These are phyloP conservation scores for Ganoderma sp. DNA, from an alignment of 1,284 basidiomycete genomes.

Conservation along the genomic window DNA sequence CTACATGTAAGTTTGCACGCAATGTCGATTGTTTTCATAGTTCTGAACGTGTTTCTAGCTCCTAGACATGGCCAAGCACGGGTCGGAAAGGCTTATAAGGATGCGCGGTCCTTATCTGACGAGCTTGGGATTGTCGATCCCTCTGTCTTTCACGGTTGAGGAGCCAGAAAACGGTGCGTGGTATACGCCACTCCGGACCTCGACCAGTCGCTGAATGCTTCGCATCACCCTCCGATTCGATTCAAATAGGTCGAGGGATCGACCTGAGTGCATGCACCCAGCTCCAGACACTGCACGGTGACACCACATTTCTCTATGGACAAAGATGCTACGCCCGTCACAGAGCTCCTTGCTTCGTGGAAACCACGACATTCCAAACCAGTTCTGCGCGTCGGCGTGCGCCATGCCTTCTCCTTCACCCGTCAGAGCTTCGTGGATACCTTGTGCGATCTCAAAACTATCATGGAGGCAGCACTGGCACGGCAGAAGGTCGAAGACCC, in stretches of 20 bases:
- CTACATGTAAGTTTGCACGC: background rate
- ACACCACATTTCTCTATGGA: background rate
- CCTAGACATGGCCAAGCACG: background rate
- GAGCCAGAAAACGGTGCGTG: background rate
- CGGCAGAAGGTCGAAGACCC: no score
- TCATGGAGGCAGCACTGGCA: background rate
- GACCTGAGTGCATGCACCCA: background rate
- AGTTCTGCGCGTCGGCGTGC: background rate
- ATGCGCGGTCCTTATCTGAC: background rate
- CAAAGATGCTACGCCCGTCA: background rate
- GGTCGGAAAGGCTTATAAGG: background rate
- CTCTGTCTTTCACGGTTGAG: background rate
- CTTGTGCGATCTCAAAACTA: background rate
- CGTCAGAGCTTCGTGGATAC: background rate
- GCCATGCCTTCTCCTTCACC: background rate
- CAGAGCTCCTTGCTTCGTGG: background rate
- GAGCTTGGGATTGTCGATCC: background rate
- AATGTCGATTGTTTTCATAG: background rate
- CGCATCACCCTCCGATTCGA: background rate
- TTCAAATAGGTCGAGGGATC: background rate
- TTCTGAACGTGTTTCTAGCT: background rate
- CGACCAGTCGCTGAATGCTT: background rate
- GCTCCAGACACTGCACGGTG: background rate
- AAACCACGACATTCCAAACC: background rate
- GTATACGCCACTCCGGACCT: background rate